Percentiles rank a stretch among this genome's conserved stretches.
These are phyloP conservation scores for Pichia sp. DNA, from an alignment of 1,139 yeast species.

Conservation along the genomic window DNA sequence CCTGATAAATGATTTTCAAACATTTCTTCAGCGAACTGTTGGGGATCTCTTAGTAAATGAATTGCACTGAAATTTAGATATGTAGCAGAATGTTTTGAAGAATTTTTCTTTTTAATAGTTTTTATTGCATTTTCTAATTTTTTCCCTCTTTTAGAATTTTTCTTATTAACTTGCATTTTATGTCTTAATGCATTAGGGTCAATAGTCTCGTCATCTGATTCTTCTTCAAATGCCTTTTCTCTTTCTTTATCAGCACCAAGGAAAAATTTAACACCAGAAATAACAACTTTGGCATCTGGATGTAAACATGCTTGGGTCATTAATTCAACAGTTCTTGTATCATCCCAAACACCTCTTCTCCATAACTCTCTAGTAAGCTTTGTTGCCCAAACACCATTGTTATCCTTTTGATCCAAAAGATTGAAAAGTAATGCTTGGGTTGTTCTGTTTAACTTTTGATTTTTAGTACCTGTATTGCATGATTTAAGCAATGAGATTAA, in stretches of 20 bases:
- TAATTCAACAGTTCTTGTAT: slow-evolving; percentile 87
- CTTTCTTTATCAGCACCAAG: slow-evolving; percentile 94
- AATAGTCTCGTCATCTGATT: slow-evolving; percentile 68
- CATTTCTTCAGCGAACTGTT: slow-evolving; percentile 87
- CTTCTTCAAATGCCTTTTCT: slow-evolving; percentile 73
- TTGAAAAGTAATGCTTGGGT: slow-evolving; percentile 90
- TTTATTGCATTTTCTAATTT: slow-evolving; percentile 70
- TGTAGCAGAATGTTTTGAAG: slow-evolving; percentile 51
- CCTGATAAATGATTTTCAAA: slow-evolving; percentile 67
- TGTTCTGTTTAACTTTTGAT: slow-evolving; percentile 79
- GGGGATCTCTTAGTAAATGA: slow-evolving; percentile 91
- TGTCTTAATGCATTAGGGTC: slow-evolving; percentile 70
- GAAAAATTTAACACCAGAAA: slow-evolving; percentile 86
- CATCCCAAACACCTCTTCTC: slow-evolving; percentile 99
- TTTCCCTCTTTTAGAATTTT: slow-evolving; percentile 71
- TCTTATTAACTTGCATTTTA: slow-evolving; percentile 77
- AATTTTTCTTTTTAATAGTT: slow-evolving; percentile 56
- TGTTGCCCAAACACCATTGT: slow-evolving; percentile 89
- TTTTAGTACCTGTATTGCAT: slow-evolving; percentile 77
- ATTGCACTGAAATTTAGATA: slow-evolving; percentile 90
- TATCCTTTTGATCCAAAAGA: slow-evolving; percentile 57
- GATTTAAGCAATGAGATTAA: slow-evolving; percentile 71
- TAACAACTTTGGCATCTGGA: slow-evolving; percentile 78
- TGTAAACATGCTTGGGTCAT: slow-evolving; percentile 95
- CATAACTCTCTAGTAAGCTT: slow-evolving; percentile 90